These are phyloP conservation scores for Thuidium tamariscinum DNA, from an alignment of 225 moss, liverwort and hornwort genomes.

Conservation along the genomic window DNA sequence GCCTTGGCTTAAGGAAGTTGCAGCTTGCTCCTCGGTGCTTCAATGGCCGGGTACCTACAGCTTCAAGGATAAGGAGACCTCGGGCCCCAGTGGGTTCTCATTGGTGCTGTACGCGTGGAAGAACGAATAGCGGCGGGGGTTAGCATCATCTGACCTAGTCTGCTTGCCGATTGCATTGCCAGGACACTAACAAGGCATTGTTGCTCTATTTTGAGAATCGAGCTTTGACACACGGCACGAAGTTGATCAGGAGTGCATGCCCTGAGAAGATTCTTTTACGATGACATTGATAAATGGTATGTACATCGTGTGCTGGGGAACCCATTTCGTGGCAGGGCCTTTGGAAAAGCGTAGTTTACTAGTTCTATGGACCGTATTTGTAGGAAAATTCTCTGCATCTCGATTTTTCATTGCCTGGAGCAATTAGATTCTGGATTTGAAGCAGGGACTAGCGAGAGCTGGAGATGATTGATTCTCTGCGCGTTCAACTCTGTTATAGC, in stretches of 20 bases:
- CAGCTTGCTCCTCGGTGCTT: conserved; percentile 48
- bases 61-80: conserved; percentile 50
- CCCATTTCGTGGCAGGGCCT: background rate
- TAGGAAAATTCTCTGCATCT: background rate
- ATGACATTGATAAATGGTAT: background rate
- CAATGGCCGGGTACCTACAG: conserved; percentile 60
- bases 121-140: conserved; percentile 17
- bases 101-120: conserved; percentile 55
- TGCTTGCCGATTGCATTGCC: background rate
- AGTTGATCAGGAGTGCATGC: background rate
- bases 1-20: conserved; percentile 54
- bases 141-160: background rate
- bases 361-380: background rate
- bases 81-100: conserved; percentile 41
- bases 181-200: conserved; percentile 1
- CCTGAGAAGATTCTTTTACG: conserved; percentile 10
- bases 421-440: conserved; percentile 6
- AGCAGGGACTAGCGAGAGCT: background rate
- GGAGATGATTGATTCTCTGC: conserved; percentile 5
- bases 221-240: background rate
- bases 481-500: conserved; percentile 6
- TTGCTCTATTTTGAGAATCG: conserved; percentile 8
- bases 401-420: background rate
- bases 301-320: conserved; percentile 17
- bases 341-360: background rate